Conservation (phyloP, 1,284 basidiomycete species). For the Fomitopsis palustris region DNA sequence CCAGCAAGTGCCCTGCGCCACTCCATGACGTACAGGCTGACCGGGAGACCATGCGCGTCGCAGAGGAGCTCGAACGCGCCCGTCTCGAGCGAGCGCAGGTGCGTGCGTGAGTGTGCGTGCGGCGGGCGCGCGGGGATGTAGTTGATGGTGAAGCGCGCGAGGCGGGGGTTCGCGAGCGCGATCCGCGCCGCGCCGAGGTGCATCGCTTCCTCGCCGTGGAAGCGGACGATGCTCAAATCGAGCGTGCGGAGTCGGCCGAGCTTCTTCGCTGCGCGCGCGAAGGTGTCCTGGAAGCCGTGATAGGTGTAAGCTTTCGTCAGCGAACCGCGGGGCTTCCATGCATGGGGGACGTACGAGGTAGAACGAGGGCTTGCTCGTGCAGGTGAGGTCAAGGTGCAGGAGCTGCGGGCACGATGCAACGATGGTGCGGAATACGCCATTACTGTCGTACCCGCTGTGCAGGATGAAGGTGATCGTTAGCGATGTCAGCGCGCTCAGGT, state of each 20-base stretch:
- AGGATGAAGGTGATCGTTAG: slow-evolving; percentile 62
- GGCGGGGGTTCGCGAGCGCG: slow-evolving; percentile 59
- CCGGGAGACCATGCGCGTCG: slow-evolving; percentile 41
- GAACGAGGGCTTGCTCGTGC: slow-evolving; percentile 65
- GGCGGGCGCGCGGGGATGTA: slow-evolving; percentile 46
- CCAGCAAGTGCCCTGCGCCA: slow-evolving; percentile 36
- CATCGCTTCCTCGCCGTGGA: slow-evolving; percentile 60
- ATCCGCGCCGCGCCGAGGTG: slow-evolving; percentile 54
- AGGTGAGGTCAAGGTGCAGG: slow-evolving; percentile 57
- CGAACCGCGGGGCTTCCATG: not conserved
- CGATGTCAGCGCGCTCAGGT: slow-evolving; percentile 48
- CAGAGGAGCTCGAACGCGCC: slow-evolving; percentile 52
- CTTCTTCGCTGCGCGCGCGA: slow-evolving; percentile 39
- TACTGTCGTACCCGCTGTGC: slow-evolving; percentile 70
- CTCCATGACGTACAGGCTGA: slow-evolving; percentile 41
- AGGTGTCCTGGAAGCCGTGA: slow-evolving; percentile 31
- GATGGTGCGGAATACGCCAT: slow-evolving; percentile 60
- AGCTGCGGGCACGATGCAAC: slow-evolving; percentile 61
- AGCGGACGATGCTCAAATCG: slow-evolving; percentile 57
- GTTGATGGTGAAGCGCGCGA: slow-evolving; percentile 56
- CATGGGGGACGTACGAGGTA: slow-evolving; percentile 47
- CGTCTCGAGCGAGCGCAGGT: slow-evolving; percentile 28
- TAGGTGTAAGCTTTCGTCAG: not conserved
- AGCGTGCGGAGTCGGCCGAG: slow-evolving; percentile 60
- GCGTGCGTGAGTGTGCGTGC: slow-evolving; percentile 34